Evolutionary conservation across 345 rosid genomes (phyloP).

Genomic region (Bruguiera parviflora): DNA sequence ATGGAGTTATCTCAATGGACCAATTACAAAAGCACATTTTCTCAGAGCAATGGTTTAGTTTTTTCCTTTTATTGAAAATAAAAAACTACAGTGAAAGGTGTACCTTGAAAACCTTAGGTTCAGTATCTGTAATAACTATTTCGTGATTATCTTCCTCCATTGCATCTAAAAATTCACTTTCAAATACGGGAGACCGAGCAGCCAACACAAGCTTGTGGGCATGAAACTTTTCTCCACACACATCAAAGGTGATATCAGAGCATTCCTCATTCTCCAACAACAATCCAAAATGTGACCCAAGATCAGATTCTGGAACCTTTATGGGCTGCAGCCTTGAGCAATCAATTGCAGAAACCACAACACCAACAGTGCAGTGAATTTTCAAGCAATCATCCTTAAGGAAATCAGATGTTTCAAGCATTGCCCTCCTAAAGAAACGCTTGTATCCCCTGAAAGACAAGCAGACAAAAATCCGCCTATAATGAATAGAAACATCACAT

Average conservation of each 20-base stretch:
- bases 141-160: constrained; percentile 56
- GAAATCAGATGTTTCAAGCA: constrained; percentile 79
- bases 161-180: constrained; percentile 56
- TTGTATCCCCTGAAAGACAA: constrained; percentile 76
- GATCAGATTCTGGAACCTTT: constrained; percentile 84
- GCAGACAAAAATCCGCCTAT: background rate
- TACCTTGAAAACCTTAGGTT: constrained; percentile 89
- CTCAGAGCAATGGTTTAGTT: background rate
- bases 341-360: constrained; percentile 81
- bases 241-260: constrained; percentile 70
- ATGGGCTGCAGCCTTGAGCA: constrained; percentile 74
- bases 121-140: constrained; percentile 61
- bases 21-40: no score
- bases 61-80: background rate
- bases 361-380: constrained; percentile 89
- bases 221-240: constrained; percentile 63
- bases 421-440: constrained; percentile 72
- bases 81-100: background rate
- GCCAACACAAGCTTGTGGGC: constrained; percentile 86
- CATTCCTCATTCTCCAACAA: constrained; percentile 79
- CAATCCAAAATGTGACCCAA: constrained; percentile 73
- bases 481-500: background rate
- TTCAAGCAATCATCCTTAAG: constrained; percentile 87
- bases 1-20: no score
- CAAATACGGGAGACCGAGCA: constrained; percentile 82